Evolutionary conservation across 805 yeast genomes (phyloP).

Genomic region (Saccharomycopsis synnaedendra): DNA sequence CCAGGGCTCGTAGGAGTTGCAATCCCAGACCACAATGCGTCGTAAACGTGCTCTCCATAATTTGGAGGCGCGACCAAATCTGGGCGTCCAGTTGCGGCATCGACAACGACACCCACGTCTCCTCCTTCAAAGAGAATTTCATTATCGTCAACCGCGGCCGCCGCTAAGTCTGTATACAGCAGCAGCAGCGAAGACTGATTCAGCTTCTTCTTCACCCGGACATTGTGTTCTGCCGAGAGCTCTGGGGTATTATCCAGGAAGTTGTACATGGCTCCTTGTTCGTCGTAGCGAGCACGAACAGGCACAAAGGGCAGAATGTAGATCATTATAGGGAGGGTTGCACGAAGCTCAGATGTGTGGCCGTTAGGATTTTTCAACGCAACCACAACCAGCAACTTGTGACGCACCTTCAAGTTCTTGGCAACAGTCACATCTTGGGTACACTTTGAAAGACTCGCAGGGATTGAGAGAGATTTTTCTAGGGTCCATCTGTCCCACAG

Average conservation of each 20-base stretch:
- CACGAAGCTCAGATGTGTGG: slow-evolving; percentile 83
- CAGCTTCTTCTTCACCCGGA: neutral
- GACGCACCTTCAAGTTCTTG: slow-evolving; percentile 69
- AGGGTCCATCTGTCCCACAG: slow-evolving; percentile 62
- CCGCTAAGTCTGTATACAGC: slow-evolving; percentile 5
- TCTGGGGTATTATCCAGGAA: slow-evolving; percentile 13
- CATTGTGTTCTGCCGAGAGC: neutral
- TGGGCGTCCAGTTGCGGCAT: slow-evolving; percentile 25
- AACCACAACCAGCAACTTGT: slow-evolving; percentile 73
- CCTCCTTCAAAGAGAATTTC: slow-evolving; percentile 27
- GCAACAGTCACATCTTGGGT: slow-evolving; percentile 81
- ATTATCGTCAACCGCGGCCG: slow-evolving; percentile 21
- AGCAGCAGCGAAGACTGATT: slow-evolving; percentile 6
- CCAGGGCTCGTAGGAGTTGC: slow-evolving; percentile 34
- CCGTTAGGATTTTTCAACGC: slow-evolving; percentile 82
- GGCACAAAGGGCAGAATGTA: slow-evolving; percentile 79
- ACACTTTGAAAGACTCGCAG: slow-evolving; percentile 60
- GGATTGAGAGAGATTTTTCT: slow-evolving; percentile 47
- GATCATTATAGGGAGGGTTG: slow-evolving; percentile 71
- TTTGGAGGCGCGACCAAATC: slow-evolving; percentile 72
- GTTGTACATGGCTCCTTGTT: slow-evolving; percentile 21
- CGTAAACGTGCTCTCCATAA: slow-evolving; percentile 73
- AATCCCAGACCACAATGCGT: slow-evolving; percentile 62
- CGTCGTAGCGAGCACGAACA: slow-evolving; percentile 37
- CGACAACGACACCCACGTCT: slow-evolving; percentile 15